A percentile compares a stretch with the other conserved stretches of the same genome.
Conservation (phyloP, 192 early-diverging fungal genomes). For the Coemansia aciculifera region DNA sequence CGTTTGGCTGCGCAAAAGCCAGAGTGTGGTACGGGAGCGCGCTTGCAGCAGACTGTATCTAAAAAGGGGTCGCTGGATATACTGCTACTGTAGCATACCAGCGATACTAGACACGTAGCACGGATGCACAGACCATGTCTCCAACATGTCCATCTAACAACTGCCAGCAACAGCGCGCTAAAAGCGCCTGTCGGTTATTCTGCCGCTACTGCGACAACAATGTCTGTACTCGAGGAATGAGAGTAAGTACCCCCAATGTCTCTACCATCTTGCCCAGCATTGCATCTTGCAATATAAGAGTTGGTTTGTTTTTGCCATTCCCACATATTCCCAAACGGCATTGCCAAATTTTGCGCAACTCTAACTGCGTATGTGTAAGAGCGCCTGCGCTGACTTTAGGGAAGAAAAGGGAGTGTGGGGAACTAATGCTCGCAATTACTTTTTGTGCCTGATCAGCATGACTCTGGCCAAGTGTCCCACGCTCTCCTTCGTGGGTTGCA, state of each 20-base stretch:
- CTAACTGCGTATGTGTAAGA: neutral
- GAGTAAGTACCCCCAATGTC: slow-evolving; percentile 46
- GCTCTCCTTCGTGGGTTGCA: neutral
- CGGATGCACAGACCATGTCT: slow-evolving; percentile 22
- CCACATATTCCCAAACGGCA: neutral
- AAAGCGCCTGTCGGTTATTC: slow-evolving; percentile 64
- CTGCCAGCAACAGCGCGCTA: slow-evolving; percentile 41
- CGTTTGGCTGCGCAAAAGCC: neutral
- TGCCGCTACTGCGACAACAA: slow-evolving; percentile 66
- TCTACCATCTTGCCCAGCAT: neutral
- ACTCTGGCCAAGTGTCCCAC: slow-evolving; percentile 1
- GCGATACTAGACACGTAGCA: neutral
- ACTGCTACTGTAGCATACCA: neutral
- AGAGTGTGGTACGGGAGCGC: neutral
- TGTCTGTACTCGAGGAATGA: slow-evolving; percentile 73
- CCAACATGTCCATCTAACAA: slow-evolving; percentile 51
- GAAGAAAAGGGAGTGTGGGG: neutral
- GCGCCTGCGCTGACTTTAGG: neutral
- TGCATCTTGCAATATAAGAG: neutral
- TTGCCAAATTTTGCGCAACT: neutral
- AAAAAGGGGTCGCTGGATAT: neutral
- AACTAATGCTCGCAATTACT: neutral
- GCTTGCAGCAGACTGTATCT: neutral
- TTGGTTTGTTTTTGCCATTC: neutral
- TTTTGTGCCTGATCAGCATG: slow-evolving; percentile 1